Evolutionary conservation across 2,329 filamentous ascomycete species (phyloP), one percentile per base, ranked within the genome.

Genomic region (Magnaporthales sp.): DNA sequence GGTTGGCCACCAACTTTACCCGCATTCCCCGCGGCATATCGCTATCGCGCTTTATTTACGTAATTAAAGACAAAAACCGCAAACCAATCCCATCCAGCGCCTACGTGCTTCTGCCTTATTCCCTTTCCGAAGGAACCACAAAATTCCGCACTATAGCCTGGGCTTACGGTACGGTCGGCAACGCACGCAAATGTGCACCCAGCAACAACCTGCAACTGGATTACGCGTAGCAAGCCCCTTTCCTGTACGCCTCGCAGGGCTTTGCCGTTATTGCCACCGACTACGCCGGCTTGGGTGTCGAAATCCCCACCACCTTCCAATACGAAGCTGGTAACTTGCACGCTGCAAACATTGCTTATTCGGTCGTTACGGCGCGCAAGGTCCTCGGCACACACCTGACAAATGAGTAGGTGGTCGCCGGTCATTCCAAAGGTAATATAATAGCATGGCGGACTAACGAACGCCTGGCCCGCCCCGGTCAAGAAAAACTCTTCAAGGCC

Each of bases 401-500:
- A 8, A 61, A 70, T 8, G 69, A 73, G 22, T 73, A 70, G 71
- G 71, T 68, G 2, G 68, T 72, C 0, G 29, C 67, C 0, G 72
- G 72, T 0, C 72, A 73, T n/a, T 72, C 70, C 63, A 70, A 73
- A 26, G 72, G 72, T 0, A 71, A 71, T 5, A 67, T 72, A 68
- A 71, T 70, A 0, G 71, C 66, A 1, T 73, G 72, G 71, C 68
- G 71, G 10, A 72, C 71, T 10, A 69, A 68, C 19, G 71, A 73
- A 67, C 68, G 72, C 7, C 65, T 70, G 13, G 72, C 70, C 15
- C 63, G 54, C 51, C 31, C 67, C 8, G 46, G 46, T 9, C 62
- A 64, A 32, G 62, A 64, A 15, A 32, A 31, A 22, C 62, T 64
- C 10, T 63, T 67, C 56, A 30, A 67, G 19, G 67, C 67, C n/a